A percentile compares a stretch with the other conserved stretches of the same genome.
Evolutionary conservation across 129 eudicot species (phyloP).

Genomic region (Centrapalus pauciflorus): DNA sequence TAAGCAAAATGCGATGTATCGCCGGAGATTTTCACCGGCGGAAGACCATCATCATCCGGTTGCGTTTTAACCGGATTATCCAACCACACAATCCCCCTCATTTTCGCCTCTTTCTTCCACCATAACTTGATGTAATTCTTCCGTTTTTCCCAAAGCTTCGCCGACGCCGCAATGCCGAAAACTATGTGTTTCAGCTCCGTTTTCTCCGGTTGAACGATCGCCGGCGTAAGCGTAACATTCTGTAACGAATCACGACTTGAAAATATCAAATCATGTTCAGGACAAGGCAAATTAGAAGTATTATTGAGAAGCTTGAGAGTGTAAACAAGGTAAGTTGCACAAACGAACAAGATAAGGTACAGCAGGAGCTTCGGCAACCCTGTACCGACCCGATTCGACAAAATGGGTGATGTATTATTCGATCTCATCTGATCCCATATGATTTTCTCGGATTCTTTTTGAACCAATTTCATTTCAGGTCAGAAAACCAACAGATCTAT

Average conservation of each 20-base stretch:
- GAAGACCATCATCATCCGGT: constrained; percentile 45
- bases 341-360: constrained; percentile 53
- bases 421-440: constrained; percentile 38
- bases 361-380: constrained; percentile 55
- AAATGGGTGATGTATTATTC: constrained; percentile 12
- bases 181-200: constrained; percentile 66
- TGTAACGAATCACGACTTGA: constrained; percentile 17
- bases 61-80: constrained; percentile 45
- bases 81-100: constrained; percentile 92
- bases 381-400: constrained; percentile 28
- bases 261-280: constrained; percentile 29
- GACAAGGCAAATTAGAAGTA: constrained; percentile 9
- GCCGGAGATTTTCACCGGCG: constrained; percentile 62
- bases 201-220: constrained; percentile 11
- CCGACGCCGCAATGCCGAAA: constrained; percentile 90
- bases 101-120: constrained; percentile 60
- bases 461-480: constrained; percentile 40
- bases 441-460: constrained; percentile 48
- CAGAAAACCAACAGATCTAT: constrained; percentile 16
- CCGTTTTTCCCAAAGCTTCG: constrained; percentile 71
- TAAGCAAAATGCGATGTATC: constrained; percentile 65
- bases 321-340: constrained; percentile 69
- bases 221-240: constrained; percentile 1
- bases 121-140: constrained; percentile 76
- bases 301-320: constrained; percentile 65